These are phyloP conservation scores for Colletotrichum tamarilloi DNA, from an alignment of 2,329 filamentous ascomycete genomes.

Conservation along the genomic window DNA sequence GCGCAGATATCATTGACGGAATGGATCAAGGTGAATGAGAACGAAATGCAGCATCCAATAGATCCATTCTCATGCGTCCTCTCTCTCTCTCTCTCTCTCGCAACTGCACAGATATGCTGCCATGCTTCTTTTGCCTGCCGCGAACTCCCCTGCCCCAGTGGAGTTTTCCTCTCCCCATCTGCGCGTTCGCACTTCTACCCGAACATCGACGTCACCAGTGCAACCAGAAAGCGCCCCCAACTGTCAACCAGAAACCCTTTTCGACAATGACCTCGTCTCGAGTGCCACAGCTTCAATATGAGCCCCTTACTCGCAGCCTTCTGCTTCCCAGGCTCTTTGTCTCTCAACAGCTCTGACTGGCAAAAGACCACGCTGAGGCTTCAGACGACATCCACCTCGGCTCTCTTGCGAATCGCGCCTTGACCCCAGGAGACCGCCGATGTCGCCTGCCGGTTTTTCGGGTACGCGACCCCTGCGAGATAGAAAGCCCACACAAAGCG, in stretches of 20 bases:
- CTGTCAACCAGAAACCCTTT: background rate
- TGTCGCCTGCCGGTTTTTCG: background rate
- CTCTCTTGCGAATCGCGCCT: background rate
- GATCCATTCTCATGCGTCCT: background rate
- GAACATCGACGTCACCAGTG: constrained; percentile 25
- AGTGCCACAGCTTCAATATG: background rate
- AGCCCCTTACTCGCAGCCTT: background rate
- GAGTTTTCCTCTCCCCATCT: background rate
- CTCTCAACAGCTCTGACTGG: background rate
- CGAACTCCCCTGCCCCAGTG: background rate
- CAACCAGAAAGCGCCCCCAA: background rate
- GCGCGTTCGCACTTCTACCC: constrained; percentile 3
- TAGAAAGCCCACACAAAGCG: background rate
- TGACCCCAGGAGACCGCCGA: background rate
- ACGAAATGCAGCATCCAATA: background rate
- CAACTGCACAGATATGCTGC: background rate
- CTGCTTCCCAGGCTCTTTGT: background rate
- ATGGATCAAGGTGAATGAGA: too few species aligned
- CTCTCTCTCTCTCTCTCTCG: background rate
- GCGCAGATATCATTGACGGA: too few species aligned
- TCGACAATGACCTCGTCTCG: background rate
- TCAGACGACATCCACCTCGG: background rate
- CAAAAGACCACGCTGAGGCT: background rate
- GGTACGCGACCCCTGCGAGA: background rate
- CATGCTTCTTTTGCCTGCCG: background rate